Conservation (phyloP, 176 grass and related monocot genomes). For the Ensete ventricosum region DNA sequence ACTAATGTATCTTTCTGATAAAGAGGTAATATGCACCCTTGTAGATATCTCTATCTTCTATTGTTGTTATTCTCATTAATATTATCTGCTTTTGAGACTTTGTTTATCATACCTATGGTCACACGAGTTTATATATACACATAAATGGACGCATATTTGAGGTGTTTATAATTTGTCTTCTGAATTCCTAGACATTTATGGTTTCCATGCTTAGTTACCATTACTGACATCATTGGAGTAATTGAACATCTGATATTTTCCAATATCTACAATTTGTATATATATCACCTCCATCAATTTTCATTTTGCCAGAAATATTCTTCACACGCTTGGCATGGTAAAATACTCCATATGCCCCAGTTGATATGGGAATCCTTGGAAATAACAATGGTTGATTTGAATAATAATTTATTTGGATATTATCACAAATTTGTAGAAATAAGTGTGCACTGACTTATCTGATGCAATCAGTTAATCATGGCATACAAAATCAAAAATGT, state of each 20-base stretch:
- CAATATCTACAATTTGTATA: neutral
- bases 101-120: neutral
- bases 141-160: neutral
- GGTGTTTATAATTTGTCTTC: neutral
- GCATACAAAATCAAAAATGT: too few species aligned
- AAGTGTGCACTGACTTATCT: neutral
- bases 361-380: neutral
- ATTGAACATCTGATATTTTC: neutral
- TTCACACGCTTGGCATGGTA: neutral
- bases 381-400: neutral
- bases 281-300: too few species aligned
- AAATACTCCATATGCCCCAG: too few species aligned
- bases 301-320: neutral
- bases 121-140: neutral
- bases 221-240: neutral
- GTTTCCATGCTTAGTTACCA: neutral
- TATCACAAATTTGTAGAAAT: neutral
- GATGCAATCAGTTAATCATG: too few species aligned
- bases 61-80: neutral
- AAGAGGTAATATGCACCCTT: conserved; percentile 48
- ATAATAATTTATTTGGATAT: neutral
- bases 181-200: neutral
- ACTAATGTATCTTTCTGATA: conserved; percentile 92
- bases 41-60: neutral
- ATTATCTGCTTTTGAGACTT: neutral